Evolutionary conservation across 371 early-diverging fungal species (phyloP).

Genomic region (Sporodiniella umbellata): DNA sequence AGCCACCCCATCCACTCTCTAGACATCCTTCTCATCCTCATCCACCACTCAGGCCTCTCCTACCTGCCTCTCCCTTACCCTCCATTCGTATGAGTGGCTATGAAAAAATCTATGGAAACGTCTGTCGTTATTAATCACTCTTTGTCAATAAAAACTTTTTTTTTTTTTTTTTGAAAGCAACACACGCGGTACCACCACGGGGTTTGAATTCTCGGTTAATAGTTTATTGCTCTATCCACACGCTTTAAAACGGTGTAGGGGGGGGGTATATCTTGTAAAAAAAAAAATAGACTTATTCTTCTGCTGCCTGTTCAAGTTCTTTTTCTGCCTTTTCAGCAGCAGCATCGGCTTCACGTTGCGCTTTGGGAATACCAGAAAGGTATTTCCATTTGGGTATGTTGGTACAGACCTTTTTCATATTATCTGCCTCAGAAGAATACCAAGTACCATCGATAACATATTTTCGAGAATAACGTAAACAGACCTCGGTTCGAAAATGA

Average conservation of each 20-base stretch:
- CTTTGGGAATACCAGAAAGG: conserved; percentile 23
- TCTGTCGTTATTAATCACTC: conserved; percentile 28
- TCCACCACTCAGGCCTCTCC: conserved; percentile 3
- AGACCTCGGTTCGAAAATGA: conserved; percentile 63
- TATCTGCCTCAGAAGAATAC: conserved; percentile 13
- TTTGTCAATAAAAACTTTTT: no score
- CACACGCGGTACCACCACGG: no score
- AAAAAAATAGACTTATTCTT: no score
- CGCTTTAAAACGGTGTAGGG: no score
- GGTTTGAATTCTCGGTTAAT: no score
- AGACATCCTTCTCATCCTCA: not conserved
- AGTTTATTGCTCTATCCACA: no score
- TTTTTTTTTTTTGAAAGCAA: not conserved
- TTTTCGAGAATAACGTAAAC: conserved; percentile 57
- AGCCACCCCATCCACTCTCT: conserved; percentile 13
- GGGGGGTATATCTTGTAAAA: no score
- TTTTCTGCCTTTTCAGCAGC: conserved; percentile 9
- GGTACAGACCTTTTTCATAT: conserved; percentile 19
- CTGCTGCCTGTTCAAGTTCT: not conserved
- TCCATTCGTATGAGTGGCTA: conserved; percentile 33
- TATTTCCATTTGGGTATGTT: conserved; percentile 29
- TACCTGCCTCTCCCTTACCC: conserved; percentile 9
- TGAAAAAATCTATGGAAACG: conserved; percentile 36
- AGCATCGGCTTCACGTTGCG: conserved; percentile 12
- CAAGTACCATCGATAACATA: conserved; percentile 35